These are phyloP conservation scores for Theileria orientalis DNA, from an alignment of 169 alveolate species.

Conservation along the genomic window DNA sequence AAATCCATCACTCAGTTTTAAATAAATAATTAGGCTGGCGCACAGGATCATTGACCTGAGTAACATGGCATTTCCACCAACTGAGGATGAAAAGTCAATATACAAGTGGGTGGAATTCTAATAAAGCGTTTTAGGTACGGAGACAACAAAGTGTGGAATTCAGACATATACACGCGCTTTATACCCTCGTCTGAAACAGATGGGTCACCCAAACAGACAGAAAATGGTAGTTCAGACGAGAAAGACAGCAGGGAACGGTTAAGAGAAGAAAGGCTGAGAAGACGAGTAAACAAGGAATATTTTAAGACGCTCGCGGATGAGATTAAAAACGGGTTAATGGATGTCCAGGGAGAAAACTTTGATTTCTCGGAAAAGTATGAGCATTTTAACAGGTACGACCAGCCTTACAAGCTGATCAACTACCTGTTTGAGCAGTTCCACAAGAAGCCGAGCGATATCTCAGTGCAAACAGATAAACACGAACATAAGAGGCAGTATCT, in stretches of 20 bases:
- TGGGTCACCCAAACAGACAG: not conserved
- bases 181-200: not conserved
- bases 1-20: no score
- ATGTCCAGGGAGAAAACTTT: constrained; percentile 53
- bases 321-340: constrained; percentile 36
- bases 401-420: constrained; percentile 35
- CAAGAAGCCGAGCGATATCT: constrained; percentile 30
- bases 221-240: not conserved
- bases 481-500: not conserved
- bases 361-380: constrained; percentile 29
- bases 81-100: constrained; percentile 31
- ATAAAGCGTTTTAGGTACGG: constrained; percentile 12
- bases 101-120: constrained; percentile 20
- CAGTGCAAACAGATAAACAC: constrained; percentile 23
- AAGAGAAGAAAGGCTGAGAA: no score
- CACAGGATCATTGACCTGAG: constrained; percentile 30
- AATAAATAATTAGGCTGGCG: constrained; percentile 14
- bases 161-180: constrained; percentile 48
- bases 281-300: not conserved
- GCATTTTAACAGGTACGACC: constrained; percentile 19
- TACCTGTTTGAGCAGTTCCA: constrained; percentile 42
- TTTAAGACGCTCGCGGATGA: constrained; percentile 40
- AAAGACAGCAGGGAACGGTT: not conserved
- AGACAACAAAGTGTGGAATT: constrained; percentile 43
- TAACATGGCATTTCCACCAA: constrained; percentile 33